These are phyloP conservation scores for Aspergillus olivimuriae DNA, from an alignment of 495 filamentous ascomycete species.

Conservation along the genomic window DNA sequence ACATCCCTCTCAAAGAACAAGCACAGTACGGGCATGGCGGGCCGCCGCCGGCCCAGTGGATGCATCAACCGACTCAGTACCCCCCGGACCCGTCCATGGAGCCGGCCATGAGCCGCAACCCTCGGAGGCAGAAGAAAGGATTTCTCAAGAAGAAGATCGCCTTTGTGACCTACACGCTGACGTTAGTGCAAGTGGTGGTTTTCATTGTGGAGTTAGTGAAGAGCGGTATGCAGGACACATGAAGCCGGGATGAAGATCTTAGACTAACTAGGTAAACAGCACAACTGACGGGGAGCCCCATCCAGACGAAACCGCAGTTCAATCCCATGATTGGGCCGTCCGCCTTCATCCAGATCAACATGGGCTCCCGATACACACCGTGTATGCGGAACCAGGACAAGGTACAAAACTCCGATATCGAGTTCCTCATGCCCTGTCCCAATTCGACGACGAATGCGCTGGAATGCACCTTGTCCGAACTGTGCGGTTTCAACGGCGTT, in stretches of 20 bases:
- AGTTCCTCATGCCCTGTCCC: constrained; percentile 66
- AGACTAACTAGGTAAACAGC: constrained; percentile 15
- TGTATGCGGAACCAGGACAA: constrained; percentile 83
- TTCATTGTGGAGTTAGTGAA: constrained; percentile 86
- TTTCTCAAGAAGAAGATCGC: constrained; percentile 60
- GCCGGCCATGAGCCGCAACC: constrained; percentile 11
- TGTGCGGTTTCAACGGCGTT: constrained; percentile 76
- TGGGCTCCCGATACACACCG: constrained; percentile 87
- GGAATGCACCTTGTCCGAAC: constrained; percentile 63
- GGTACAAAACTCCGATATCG: constrained; percentile 50
- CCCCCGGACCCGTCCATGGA: constrained; percentile 25
- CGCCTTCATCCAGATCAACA: constrained; percentile 83
- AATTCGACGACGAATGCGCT: constrained; percentile 55
- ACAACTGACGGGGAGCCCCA: constrained; percentile 55
- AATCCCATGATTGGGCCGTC: constrained; percentile 98
- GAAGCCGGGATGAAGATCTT: not conserved
- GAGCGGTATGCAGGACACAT: constrained; percentile 54
- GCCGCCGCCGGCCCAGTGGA: constrained; percentile 26
- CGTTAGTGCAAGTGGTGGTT: constrained; percentile 70
- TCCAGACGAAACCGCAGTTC: constrained; percentile 77
- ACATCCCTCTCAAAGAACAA: constrained; percentile 43
- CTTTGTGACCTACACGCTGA: constrained; percentile 78
- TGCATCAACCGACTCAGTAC: constrained; percentile 39
- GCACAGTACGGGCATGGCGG: constrained; percentile 26
- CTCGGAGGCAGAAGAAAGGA: constrained; percentile 30